Percentiles rank a stretch among this genome's conserved stretches.
Evolutionary conservation across 306 rosid genomes (phyloP).

Genomic region (Quercus bicolor): DNA sequence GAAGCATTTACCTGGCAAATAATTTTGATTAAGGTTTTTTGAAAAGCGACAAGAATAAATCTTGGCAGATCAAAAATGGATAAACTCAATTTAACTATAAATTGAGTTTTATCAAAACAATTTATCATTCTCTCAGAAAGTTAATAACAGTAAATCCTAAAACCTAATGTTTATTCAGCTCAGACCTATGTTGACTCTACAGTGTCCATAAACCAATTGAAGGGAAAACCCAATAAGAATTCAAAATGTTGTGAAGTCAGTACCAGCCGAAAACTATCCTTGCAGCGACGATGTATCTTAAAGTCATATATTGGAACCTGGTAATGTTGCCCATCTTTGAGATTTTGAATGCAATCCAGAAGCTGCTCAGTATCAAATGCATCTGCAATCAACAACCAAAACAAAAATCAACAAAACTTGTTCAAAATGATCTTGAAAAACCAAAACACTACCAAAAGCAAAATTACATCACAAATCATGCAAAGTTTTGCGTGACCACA

Average conservation of each 20-base stretch:
- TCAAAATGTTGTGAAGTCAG: background rate
- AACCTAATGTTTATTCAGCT: background rate
- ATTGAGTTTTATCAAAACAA: background rate
- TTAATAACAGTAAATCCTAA: background rate
- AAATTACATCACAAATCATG: background rate
- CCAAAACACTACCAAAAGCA: background rate
- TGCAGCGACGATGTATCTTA: slow-evolving; percentile 76
- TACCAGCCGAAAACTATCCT: slow-evolving; percentile 92
- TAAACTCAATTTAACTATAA: background rate
- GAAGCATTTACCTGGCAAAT: slow-evolving; percentile 83
- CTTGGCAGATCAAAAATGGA: background rate
- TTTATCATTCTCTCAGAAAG: background rate
- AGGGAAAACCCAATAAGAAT: background rate
- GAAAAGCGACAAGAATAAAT: background rate
- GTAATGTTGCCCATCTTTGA: slow-evolving; percentile 63
- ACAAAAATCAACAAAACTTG: background rate
- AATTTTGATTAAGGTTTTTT: slow-evolving; percentile 9
- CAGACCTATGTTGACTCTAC: background rate
- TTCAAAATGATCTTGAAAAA: background rate
- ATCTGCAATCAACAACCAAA: slow-evolving; percentile 35
- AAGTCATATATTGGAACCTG: slow-evolving; percentile 93
- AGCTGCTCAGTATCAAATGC: slow-evolving; percentile 95
- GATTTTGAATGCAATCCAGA: slow-evolving; percentile 66
- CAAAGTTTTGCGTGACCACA: background rate
- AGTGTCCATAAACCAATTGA: background rate